Conservation (phyloP, 2,329 filamentous ascomycete species). For the Aureobasidium sp. region DNA sequence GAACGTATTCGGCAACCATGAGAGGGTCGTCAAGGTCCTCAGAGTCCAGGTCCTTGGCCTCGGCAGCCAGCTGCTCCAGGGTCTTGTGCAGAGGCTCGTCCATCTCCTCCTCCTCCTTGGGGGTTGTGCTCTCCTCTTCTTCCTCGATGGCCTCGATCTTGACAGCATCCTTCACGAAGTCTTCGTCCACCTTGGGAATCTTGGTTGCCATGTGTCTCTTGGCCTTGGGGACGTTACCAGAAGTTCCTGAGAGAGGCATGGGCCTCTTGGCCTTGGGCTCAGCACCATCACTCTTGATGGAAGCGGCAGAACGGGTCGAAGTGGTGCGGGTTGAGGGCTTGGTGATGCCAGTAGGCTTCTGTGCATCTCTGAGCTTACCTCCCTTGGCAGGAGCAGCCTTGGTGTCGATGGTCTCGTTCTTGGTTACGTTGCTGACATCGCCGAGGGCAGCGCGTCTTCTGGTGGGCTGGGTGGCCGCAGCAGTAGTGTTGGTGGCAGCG, state of each 20-base stretch:
- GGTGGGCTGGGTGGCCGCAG: slow-evolving; percentile 40
- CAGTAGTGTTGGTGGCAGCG: slow-evolving; percentile 29
- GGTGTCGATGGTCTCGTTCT: slow-evolving; percentile 62
- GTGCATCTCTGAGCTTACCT: slow-evolving; percentile 45
- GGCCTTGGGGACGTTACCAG: slow-evolving; percentile 55
- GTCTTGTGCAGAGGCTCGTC: slow-evolving; percentile 26
- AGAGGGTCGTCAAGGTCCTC: slow-evolving; percentile 90
- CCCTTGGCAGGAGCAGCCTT: slow-evolving; percentile 55
- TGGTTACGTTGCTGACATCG: slow-evolving; percentile 92
- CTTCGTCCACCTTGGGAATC: slow-evolving; percentile 50
- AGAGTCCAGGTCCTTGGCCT: slow-evolving; percentile 62
- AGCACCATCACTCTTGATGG: slow-evolving; percentile 46
- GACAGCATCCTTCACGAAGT: slow-evolving; percentile 50
- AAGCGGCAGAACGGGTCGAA: slow-evolving; percentile 56
- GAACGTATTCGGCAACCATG: slow-evolving; percentile 96
- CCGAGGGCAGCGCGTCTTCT: slow-evolving; percentile 80
- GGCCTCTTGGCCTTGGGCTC: slow-evolving; percentile 61
- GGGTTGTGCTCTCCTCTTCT: slow-evolving; percentile 25
- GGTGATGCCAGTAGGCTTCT: slow-evolving; percentile 73
- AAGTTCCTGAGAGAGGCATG: slow-evolving; percentile 63
- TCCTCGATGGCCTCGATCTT: slow-evolving; percentile 36
- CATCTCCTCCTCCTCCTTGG: slow-evolving; percentile 28
- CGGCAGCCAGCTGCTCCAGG: slow-evolving; percentile 31
- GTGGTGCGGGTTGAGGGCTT: slow-evolving; percentile 55
- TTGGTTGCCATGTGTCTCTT: slow-evolving; percentile 55